Evolutionary conservation across 345 rosid genomes (phyloP), one percentile per base, ranked within the genome.

Genomic region (Salix udensis): DNA sequence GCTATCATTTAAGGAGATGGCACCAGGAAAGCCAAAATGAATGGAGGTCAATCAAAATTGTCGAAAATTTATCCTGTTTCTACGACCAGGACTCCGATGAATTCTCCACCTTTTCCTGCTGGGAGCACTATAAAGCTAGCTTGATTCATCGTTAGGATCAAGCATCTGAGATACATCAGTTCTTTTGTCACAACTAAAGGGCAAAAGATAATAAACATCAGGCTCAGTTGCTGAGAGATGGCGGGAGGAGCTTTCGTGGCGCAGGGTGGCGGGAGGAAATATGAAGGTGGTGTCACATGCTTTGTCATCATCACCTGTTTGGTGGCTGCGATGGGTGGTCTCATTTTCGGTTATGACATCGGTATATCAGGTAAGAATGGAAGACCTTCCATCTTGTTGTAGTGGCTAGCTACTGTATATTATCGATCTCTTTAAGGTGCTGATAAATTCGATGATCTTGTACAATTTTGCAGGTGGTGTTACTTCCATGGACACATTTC

Each of bases 241-340:
- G 89, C 86, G 36, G 96, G 82, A 40, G 92, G 90, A 73, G 90
- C 85, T 21, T 79, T 75, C 75, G 81, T 81, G 19, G 78, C 69
- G 68, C 74, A 80, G 30, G 64, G 81, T 28, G 78, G 75, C 11
- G 85, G 55, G 23, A 71, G 69, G 23, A 67, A 76, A 31, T 91
- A 88, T 62, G 86, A 87, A 37, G 91, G 89, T 46, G 77, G 85
- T 13, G 67, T 93, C 74, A 93, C 96, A 1, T 65, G 74, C 40
- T 87, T 88, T 42, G 94, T 93, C 40, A 37, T 91, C 28, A 70
- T 81, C 65, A 87, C 93, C 37, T 93, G 94, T 72, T 42, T 91
- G 75, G 89, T 91, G 26, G 94, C 94, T 3, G 94, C 96, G 68
- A 82, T 85, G 77, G 97, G 97, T 6, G 96, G 97, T 82, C 93